These are phyloP conservation scores for Esteya vermicola DNA, from an alignment of 2,329 filamentous ascomycete genomes.

Conservation along the genomic window DNA sequence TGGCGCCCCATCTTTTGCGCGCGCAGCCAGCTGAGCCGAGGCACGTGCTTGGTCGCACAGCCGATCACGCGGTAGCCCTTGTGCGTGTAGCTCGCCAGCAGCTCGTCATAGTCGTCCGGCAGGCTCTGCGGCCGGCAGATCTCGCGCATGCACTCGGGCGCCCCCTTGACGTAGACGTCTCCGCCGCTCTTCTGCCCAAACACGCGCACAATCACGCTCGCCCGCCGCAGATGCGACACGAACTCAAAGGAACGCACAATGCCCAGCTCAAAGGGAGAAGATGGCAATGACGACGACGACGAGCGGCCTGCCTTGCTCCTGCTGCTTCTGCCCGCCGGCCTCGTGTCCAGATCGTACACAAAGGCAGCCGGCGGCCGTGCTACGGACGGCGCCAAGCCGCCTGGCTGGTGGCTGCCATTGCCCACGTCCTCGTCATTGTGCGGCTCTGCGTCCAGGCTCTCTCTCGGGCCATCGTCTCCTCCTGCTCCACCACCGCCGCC, in stretches of 20 bases:
- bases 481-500: constrained; percentile 35
- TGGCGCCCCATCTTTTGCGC: constrained; percentile 83
- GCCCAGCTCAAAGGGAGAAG: constrained; percentile 64
- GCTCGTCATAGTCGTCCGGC: constrained; percentile 77
- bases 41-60: constrained; percentile 78
- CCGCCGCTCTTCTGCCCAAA: constrained; percentile 73
- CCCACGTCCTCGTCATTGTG: constrained; percentile 55
- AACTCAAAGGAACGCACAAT: constrained; percentile 88
- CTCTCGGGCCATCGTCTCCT: not conserved
- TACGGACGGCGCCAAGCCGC: constrained; percentile 70
- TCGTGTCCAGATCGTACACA: constrained; percentile 9
- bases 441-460: constrained; percentile 17
- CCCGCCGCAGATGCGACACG: constrained; percentile 77
- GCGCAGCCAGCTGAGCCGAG: constrained; percentile 83
- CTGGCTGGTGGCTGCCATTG: constrained; percentile 21
- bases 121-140: constrained; percentile 80
- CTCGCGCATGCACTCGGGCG: constrained; percentile 89
- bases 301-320: not conserved
- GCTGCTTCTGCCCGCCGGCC: not conserved
- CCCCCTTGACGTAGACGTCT: constrained; percentile 92
- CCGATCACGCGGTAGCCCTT: constrained; percentile 93
- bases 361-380: constrained; percentile 56
- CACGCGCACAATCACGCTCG: constrained; percentile 82
- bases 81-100: constrained; percentile 83
- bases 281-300: too few species aligned